phyloP scores from a whole-genome alignment of 495 filamentous ascomycete genomes.

The Trichoderma reesei region DNA sequence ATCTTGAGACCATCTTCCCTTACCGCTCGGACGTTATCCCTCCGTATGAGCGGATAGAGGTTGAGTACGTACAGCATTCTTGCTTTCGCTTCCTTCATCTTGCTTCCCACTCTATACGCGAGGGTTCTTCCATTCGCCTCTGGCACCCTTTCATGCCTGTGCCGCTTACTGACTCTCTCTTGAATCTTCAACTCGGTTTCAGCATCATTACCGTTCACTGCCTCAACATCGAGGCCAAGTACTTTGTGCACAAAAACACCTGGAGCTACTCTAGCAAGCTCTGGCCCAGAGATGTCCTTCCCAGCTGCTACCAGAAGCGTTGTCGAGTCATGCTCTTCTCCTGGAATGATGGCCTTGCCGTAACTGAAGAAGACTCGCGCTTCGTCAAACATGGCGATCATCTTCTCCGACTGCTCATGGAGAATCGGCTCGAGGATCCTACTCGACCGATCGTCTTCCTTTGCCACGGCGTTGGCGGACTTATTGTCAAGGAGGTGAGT shows the following conservation, averaged over 20 bases:
- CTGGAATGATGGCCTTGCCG: not conserved
- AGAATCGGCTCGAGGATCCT: not conserved
- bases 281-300: not conserved
- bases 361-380: not conserved
- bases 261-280: not conserved
- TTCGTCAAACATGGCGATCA: not conserved
- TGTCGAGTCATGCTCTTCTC: conserved; percentile 6
- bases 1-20: not conserved
- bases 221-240: not conserved
- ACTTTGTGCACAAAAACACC: not conserved
- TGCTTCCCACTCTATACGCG: not conserved
- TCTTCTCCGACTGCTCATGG: not conserved
- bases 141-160: not conserved
- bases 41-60: not conserved
- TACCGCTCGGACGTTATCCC: not conserved
- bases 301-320: not conserved
- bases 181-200: not conserved
- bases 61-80: not conserved
- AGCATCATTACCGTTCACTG: not conserved
- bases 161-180: not conserved
- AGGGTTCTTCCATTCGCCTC: not conserved
- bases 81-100: not conserved
- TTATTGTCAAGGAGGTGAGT: conserved; percentile 1
- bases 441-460: not conserved
- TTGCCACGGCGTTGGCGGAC: not conserved